Base-by-base conservation (phyloP, 164 flowering plant species). In the Magnolia sinica region DNA sequence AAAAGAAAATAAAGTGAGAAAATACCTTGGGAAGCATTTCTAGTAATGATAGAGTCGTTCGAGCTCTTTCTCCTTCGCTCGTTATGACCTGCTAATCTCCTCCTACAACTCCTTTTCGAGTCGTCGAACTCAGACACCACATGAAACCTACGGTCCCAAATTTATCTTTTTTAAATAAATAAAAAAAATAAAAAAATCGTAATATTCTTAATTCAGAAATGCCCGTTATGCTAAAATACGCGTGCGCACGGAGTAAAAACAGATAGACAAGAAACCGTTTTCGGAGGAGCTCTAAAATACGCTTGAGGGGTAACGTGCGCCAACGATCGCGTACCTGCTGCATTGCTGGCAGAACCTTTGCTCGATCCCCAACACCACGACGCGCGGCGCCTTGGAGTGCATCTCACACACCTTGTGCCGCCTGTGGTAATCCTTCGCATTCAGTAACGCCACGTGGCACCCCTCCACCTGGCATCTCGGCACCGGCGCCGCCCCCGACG, bases 261-360 rank as follows among this genome's bases (percentile, higher is more conserved):
- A 37, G 45, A 37, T 37, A 5, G 45, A 37, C 45, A 37, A 37
- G 45, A 37, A 37, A 37, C 45, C 45, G 45, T 37, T 4, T 37
- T 37, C 61, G 4, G 61, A 55, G 61, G 13, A 16, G 18, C 4
- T 55, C 61, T 55, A 55, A 55, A 55, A 55, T 55, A 55, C 61
- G 61, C 61, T 11, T 0, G 45, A 37, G 45, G 45, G 45, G 45
- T 37, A 37, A 37, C 45, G 45, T 37, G 45, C 45, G 45, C 45
- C 45, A 37, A 37, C 45, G 45, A 11, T 16, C 61, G 18, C 61
- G 16, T 16, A 92, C 96, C 94, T 87, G 84, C 96, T 92, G 64
- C 94, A 92, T 83, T 92, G 96, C 75, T 91, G 96, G 78, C 96
- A 91, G 81, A 91, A 91, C 13, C 96, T 79, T 77, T 91, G 92